A percentile compares a stretch with the other conserved stretches of the same genome.
Evolutionary conservation across 805 yeast species (phyloP).

Genomic region (Metschnikowia cubensis): DNA sequence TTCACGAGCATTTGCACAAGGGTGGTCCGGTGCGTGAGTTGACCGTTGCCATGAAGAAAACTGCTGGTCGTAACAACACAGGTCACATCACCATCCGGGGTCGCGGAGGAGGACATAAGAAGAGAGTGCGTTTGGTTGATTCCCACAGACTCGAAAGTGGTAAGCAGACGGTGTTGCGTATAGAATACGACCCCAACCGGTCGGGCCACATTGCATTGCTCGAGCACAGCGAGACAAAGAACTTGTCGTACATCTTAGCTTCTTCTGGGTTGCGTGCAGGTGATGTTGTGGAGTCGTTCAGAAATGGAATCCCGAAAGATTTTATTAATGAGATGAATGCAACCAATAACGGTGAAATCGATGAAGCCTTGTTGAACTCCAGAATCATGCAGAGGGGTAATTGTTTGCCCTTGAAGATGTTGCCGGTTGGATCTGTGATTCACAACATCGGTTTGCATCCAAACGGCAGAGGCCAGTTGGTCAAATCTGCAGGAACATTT

Average conservation of each 20-base stretch:
- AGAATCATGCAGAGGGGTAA: slow-evolving; percentile 90
- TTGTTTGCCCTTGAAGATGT: slow-evolving; percentile 86
- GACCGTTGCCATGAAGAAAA: slow-evolving; percentile 66
- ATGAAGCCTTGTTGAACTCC: slow-evolving; percentile 85
- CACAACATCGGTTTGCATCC: slow-evolving; percentile 78
- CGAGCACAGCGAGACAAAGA: slow-evolving; percentile 57
- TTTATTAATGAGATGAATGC: slow-evolving; percentile 66
- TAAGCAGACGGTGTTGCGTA: slow-evolving; percentile 72
- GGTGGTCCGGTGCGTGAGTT: slow-evolving; percentile 77
- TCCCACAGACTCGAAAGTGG: slow-evolving; percentile 65
- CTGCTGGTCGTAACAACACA: slow-evolving; percentile 84
- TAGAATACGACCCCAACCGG: slow-evolving; percentile 95
- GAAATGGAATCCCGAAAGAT: slow-evolving; percentile 79
- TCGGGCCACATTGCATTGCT: slow-evolving; percentile 88
- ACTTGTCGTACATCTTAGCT: slow-evolving; percentile 78
- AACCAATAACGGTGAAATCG: slow-evolving; percentile 70
- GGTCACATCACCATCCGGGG: slow-evolving; percentile 91
- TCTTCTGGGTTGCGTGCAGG: slow-evolving; percentile 92
- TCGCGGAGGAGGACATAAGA: slow-evolving; percentile 95
- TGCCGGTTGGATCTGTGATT: slow-evolving; percentile 89
- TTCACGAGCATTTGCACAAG: slow-evolving; percentile 80
- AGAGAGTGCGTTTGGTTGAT: slow-evolving; percentile 82
- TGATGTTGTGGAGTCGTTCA: slow-evolving; percentile 82
- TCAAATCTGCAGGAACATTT: slow-evolving; percentile 92
- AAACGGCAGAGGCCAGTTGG: slow-evolving; percentile 77